Percentiles rank a stretch among this genome's conserved stretches.
Conservation (phyloP, 2,329 filamentous ascomycete species). For the Exophiala xenobiotica region DNA sequence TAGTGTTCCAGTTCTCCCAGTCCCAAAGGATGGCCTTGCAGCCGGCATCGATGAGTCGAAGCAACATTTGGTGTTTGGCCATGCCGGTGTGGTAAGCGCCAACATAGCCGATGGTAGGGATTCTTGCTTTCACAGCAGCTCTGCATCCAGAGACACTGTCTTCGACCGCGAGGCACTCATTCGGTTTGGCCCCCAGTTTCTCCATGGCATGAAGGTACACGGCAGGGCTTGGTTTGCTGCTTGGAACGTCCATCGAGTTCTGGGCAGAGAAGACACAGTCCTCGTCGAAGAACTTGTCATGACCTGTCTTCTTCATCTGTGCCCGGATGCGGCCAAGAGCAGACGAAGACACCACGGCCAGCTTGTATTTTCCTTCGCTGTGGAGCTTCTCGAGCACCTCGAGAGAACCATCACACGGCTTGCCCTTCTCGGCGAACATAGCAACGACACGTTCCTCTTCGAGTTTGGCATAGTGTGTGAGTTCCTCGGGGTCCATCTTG, state of each 20-base stretch:
- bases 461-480: constrained; percentile 69
- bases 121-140: constrained; percentile 72
- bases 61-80: constrained; percentile 65
- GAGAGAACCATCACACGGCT: constrained; percentile 68
- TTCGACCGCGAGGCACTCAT: constrained; percentile 77
- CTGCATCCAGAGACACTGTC: constrained; percentile 84
- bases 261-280: constrained; percentile 79
- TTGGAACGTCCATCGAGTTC: constrained; percentile 73
- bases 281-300: constrained; percentile 75
- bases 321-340: constrained; percentile 76
- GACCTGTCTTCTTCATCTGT: constrained; percentile 73
- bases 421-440: constrained; percentile 68
- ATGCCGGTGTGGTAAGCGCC: constrained; percentile 66
- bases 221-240: constrained; percentile 85
- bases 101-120: constrained; percentile 80
- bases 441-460: constrained; percentile 83
- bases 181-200: constrained; percentile 67
- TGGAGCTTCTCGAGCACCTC: constrained; percentile 66
- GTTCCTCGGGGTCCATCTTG: constrained; percentile 63
- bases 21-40: constrained; percentile 60
- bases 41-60: constrained; percentile 66
- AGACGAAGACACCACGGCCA: constrained; percentile 79
- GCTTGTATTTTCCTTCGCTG: constrained; percentile 62
- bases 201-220: constrained; percentile 80
- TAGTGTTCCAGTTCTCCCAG: constrained; percentile 48